These are phyloP conservation scores for Dactylis glomerata DNA, from an alignment of 176 grass and related monocot genomes.

Conservation along the genomic window DNA sequence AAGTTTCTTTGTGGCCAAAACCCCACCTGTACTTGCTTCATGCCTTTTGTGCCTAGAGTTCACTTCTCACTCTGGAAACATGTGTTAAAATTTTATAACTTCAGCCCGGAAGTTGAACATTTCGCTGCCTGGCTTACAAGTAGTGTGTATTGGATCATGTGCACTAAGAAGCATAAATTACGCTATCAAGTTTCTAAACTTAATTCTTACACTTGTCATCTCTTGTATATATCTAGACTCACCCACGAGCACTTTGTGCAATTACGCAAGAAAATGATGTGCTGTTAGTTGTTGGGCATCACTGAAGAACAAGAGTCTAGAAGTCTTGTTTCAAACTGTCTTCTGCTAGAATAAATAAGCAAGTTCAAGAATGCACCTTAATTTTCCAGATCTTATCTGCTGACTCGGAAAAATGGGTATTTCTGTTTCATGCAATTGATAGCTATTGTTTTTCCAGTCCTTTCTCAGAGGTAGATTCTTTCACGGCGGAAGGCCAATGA, in stretches of 20 bases:
- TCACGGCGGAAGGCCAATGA: conserved; percentile 23
- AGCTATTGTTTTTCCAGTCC: conserved; percentile 48
- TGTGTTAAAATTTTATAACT: neutral
- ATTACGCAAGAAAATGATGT: too few relatives aligned
- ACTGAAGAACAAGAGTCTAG: neutral
- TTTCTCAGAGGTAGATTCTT: conserved; percentile 65
- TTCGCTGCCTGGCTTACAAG: neutral
- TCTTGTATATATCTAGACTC: too few relatives aligned
- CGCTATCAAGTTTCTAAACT: too few relatives aligned
- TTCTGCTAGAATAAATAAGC: neutral
- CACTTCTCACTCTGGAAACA: neutral
- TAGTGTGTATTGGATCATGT: neutral
- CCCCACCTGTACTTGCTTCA: conserved; percentile 16
- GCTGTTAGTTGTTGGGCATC: too few relatives aligned
- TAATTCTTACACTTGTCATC: too few relatives aligned
- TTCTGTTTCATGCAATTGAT: conserved; percentile 16
- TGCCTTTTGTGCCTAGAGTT: neutral
- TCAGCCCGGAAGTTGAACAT: neutral
- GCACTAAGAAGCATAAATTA: neutral
- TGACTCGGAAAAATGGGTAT: neutral
- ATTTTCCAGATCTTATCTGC: neutral
- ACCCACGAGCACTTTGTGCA: too few relatives aligned
- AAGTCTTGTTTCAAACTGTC: neutral
- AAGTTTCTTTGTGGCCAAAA: neutral
- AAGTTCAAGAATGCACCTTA: neutral